Base-by-base conservation (phyloP, 2,329 filamentous ascomycete genomes). In the Pseudogymnoascus sp. region DNA sequence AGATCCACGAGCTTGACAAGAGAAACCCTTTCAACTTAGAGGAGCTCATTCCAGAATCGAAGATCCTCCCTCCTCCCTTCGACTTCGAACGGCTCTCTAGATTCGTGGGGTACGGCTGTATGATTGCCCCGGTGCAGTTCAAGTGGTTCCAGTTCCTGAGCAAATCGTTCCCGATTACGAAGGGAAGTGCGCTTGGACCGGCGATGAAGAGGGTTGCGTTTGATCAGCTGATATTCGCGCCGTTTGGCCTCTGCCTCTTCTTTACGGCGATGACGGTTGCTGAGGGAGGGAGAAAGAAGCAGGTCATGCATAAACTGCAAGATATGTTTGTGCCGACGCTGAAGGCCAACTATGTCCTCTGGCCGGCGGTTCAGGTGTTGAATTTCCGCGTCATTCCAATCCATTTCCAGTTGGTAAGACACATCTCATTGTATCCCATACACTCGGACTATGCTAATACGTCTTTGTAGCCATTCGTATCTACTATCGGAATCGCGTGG, bases 101-200 rank as follows among this genome's bases (percentile, higher is more conserved):
- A 59, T 99, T 97, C 79, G 97, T 97, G 91, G 89, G 90, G 4
- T 99, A 97, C 75, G 92, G 92, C 73, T 97, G 97, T 78, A 84
- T 89, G 73, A 97, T 97, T 91, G 92, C 94, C 4, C 94, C 94
- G 0, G 71, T 97, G 33, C 93, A 97, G 75, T 96, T 96, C 78
- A 88, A 91, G 74, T 99, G 94, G 94, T 97, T 97, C 77, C 84
- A 85, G 61, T 92, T 96, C 75, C 79, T 99, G 67, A 89, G 87
- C 35, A 82, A 80, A 67, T 82, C 86, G 8, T 99, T 99, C 72
- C 94, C 94, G 4, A 86, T 97, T 60, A 89, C 88, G 61, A 91
- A 93, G 79, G 83, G 80, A 10, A 84, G 84, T 69, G 87, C 87
- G 1, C 88, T 91, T 60, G 78, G 81, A 2, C 91, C 92, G 33